Conservation (phyloP, 2,329 filamentous ascomycete species). For the Cladosporium oxysporum region DNA sequence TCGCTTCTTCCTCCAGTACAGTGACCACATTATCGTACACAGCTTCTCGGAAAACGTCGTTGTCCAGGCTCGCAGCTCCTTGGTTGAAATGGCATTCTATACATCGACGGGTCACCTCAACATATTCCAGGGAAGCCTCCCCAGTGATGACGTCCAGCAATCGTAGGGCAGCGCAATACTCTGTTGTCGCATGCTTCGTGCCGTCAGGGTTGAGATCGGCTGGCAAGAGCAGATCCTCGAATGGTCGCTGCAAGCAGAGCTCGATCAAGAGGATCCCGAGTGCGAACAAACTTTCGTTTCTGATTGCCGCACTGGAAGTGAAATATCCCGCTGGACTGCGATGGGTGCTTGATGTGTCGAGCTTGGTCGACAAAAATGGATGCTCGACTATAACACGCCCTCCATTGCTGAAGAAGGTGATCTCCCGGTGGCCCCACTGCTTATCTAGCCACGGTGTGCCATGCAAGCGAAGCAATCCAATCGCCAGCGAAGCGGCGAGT, state of each 20-base stretch:
- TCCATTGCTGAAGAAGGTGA: slow-evolving; percentile 21
- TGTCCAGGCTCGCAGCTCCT: slow-evolving; percentile 31
- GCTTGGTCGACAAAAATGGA: not conserved
- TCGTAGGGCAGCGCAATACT: slow-evolving; percentile 31
- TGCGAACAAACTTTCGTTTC: slow-evolving; percentile 38
- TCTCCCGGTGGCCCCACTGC: slow-evolving; percentile 19
- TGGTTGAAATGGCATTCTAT: slow-evolving; percentile 38
- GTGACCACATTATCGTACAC: slow-evolving; percentile 36
- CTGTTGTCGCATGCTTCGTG: slow-evolving; percentile 21
- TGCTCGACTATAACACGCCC: slow-evolving; percentile 19
- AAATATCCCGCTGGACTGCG: not conserved
- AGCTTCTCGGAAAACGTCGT: slow-evolving; percentile 33
- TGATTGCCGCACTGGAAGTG: slow-evolving; percentile 25
- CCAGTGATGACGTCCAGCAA: slow-evolving; percentile 33
- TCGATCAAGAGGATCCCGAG: slow-evolving; percentile 40
- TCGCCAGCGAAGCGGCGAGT: slow-evolving; percentile 17
- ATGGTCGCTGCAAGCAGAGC: slow-evolving; percentile 35
- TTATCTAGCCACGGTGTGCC: slow-evolving; percentile 23
- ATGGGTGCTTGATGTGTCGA: not conserved
- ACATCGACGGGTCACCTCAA: slow-evolving; percentile 37
- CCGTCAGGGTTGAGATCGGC: slow-evolving; percentile 27
- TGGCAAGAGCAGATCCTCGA: slow-evolving; percentile 28
- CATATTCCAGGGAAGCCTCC: slow-evolving; percentile 35
- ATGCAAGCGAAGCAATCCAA: slow-evolving; percentile 22
- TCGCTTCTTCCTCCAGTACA: slow-evolving; percentile 35